Conservation (phyloP, 108 stramenopile species). For the Mediolabrus comicus region DNA sequence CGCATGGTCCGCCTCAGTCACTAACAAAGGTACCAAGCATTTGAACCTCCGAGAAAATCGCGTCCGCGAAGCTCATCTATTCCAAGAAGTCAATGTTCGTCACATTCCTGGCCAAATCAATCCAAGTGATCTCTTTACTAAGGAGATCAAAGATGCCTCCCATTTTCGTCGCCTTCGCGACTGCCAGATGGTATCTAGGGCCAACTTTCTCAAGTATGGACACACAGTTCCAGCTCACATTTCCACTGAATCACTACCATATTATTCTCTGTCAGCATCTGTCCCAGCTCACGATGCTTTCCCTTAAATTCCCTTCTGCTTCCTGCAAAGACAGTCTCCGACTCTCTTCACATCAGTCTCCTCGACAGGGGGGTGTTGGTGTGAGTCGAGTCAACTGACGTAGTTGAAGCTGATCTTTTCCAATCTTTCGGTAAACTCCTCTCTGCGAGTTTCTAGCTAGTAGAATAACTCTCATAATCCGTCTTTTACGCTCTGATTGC, state of each 20-base stretch:
- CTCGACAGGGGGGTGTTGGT: background rate
- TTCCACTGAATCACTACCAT: background rate
- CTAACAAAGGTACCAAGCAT: slow-evolving; percentile 16
- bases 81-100: background rate
- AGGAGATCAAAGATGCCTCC: slow-evolving; percentile 1
- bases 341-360: background rate
- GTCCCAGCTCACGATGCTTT: background rate
- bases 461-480: too few species aligned
- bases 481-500: too few species aligned
- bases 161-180: slow-evolving; percentile 4
- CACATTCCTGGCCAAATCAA: slow-evolving; percentile 15
- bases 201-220: background rate
- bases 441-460: too few species aligned
- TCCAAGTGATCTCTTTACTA: slow-evolving; percentile 3
- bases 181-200: background rate
- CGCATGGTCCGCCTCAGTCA: slow-evolving; percentile 3
- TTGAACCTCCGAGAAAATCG: slow-evolving; percentile 14
- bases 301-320: background rate
- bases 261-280: background rate
- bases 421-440: too few species aligned
- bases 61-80: background rate
- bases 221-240: background rate
- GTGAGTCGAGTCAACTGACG: background rate
- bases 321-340: background rate
- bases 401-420: too few species aligned